These are phyloP conservation scores for Podospora comata DNA, from an alignment of 495 filamentous ascomycete genomes.

Conservation along the genomic window DNA sequence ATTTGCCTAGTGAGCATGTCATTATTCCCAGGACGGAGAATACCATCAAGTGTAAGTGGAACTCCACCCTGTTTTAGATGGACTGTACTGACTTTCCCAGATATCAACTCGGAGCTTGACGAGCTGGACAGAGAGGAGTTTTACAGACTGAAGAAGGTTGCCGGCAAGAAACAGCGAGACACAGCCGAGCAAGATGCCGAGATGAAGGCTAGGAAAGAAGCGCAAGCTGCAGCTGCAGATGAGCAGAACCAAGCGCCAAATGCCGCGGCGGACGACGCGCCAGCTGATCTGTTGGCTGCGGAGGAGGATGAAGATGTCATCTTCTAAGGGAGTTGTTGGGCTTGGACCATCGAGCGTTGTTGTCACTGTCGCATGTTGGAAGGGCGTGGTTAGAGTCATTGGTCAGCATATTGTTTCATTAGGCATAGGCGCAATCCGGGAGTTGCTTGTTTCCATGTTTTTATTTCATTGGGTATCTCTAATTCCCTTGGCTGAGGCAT, in stretches of 20 bases:
- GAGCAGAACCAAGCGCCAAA: slow-evolving; percentile 48
- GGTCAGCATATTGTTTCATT: slow-evolving; percentile 12
- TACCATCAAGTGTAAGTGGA: slow-evolving; percentile 83
- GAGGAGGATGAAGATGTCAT: slow-evolving; percentile 93
- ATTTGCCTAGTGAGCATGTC: slow-evolving; percentile 70
- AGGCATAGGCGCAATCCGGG: slow-evolving; percentile 27
- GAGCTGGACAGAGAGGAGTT: slow-evolving; percentile 98
- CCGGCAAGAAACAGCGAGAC: slow-evolving; percentile 90
- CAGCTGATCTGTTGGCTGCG: slow-evolving; percentile 71
- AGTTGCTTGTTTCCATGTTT: slow-evolving; percentile 20
- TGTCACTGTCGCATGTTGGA: slow-evolving; percentile 17
- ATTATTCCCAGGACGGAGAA: slow-evolving; percentile 98
- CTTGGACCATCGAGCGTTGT: not conserved
- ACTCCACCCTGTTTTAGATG: not conserved
- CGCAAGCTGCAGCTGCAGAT: slow-evolving; percentile 14
- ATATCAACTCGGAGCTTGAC: slow-evolving; percentile 98
- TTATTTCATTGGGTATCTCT: slow-evolving; percentile 25
- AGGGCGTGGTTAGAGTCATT: not conserved
- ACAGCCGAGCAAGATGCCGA: slow-evolving; percentile 70
- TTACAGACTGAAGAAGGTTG: slow-evolving; percentile 96
- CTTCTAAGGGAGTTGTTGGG: slow-evolving; percentile 57
- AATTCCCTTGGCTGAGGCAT: not conserved
- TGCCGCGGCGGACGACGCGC: slow-evolving; percentile 46
- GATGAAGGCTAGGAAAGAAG: slow-evolving; percentile 59
- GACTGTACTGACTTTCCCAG: slow-evolving; percentile 36